Percentiles rank a stretch among this genome's conserved stretches.
These are phyloP conservation scores for Escovopsis sp. DNA, from an alignment of 2,329 filamentous ascomycete species.

Conservation along the genomic window DNA sequence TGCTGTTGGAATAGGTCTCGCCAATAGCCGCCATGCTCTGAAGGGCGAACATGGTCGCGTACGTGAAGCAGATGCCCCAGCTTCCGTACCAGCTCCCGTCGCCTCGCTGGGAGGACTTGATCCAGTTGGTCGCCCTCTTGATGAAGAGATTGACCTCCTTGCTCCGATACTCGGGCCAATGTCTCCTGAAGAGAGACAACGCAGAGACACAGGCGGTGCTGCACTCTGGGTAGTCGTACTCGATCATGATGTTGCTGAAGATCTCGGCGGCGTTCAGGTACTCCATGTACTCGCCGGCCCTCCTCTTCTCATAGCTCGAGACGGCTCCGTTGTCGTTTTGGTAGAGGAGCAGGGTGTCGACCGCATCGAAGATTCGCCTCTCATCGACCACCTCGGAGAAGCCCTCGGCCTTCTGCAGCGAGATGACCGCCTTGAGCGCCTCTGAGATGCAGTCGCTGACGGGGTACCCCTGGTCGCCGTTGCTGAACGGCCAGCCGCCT, in stretches of 20 bases:
- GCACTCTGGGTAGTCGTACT: constrained; percentile 96
- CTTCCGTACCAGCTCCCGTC: constrained; percentile 97
- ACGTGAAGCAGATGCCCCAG: constrained; percentile 98
- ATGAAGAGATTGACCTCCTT: constrained; percentile 64
- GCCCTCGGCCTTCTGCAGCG: constrained; percentile 63
- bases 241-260: constrained; percentile 94
- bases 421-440: constrained; percentile 71
- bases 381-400: constrained; percentile 65
- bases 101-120: constrained; percentile 58
- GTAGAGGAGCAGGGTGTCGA: constrained; percentile 83
- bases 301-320: constrained; percentile 75
- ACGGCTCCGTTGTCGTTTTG: constrained; percentile 79
- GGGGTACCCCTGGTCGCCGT: constrained; percentile 79
- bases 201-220: constrained; percentile 90
- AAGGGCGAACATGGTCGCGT: constrained; percentile 90
- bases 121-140: constrained; percentile 61
- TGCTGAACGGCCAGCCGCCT: constrained; percentile 94
- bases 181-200: constrained; percentile 63
- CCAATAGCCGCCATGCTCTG: constrained; percentile 72
- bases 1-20: constrained; percentile 64
- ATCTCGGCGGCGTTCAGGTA: constrained; percentile 90
- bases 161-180: constrained; percentile 68
- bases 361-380: constrained; percentile 67
- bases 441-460: constrained; percentile 93
- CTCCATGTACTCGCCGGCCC: constrained; percentile 67